Evolutionary conservation across 176 grass and related monocot species (phyloP), one percentile per base, ranked within the genome.

Genomic region (Pontederia crassipes): DNA sequence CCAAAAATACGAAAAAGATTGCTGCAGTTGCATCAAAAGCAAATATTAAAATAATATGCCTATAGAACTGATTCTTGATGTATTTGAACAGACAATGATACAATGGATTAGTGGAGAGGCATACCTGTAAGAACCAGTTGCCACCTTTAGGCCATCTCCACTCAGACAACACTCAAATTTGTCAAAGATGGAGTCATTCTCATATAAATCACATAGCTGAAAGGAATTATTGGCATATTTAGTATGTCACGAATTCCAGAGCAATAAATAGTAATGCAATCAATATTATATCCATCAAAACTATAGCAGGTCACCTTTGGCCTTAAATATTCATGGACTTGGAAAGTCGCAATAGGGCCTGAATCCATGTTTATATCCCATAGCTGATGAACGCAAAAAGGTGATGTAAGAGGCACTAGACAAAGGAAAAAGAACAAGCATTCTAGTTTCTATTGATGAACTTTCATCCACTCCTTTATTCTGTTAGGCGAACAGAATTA

Each of bases 291-390:
- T 70, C 58, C 61, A 75, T 59, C 64, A 20, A 58, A 54, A 75
- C 75, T 40, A 55, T 6, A 72, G 65, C 56, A 71, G n/a, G 59
- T 84, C 70, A 93, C 89, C 89, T 73, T 84, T 59, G 89, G 89
- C 75, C 89, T 87, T 67, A 93, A 84, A 81, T 84, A 83, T 78
- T 93, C 89, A 66, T 93, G 89, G 67, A 93, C 89, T 69, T 87
- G 80, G 68, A 93, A 93, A 55, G 80, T 93, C 70, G 89, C 67
- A 48, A 93, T 78, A 69, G 89, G 89, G 14, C 84, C 78, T 17
- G 84, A 93, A 87, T 93, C 84, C 89, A 93, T 93, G 69, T 84
- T 87, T 78, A 93, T 63, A 81, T 93, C 89, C 89, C 89, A 93
- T 72, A 93, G 73, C 89, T 93, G 80, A 52, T 35, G 66, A 28